phyloP scores from a whole-genome alignment of 2,329 filamentous ascomycete genomes.

The Alternaria burnsii region DNA sequence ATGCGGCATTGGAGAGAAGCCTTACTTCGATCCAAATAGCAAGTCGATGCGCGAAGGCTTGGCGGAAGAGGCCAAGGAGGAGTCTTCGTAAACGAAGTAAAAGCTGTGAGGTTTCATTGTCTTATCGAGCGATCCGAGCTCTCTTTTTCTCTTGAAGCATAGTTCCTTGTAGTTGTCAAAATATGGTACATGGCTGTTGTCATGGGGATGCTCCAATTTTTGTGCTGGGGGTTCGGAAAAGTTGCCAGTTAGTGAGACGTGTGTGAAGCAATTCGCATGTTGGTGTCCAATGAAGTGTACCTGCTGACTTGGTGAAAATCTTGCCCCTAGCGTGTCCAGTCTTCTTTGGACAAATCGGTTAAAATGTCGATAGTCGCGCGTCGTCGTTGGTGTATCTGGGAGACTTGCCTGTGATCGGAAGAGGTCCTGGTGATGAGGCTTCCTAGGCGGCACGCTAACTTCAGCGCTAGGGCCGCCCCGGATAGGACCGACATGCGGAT shows the following conservation, averaged over 20 bases:
- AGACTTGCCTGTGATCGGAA: background rate
- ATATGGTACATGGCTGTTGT: background rate
- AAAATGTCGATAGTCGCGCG: background rate
- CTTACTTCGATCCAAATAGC: conserved; percentile 63
- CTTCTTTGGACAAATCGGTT: background rate
- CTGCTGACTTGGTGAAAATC: background rate
- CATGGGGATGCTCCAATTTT: background rate
- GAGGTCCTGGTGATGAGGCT: background rate
- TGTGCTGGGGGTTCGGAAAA: background rate
- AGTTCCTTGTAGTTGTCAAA: background rate
- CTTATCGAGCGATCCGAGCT: background rate
- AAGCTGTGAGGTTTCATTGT: background rate
- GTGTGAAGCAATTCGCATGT: background rate
- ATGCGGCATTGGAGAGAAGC: conserved; percentile 64
- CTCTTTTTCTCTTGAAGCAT: background rate
- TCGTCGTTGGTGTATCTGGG: background rate
- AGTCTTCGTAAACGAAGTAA: background rate
- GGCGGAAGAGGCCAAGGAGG: conserved; percentile 11
- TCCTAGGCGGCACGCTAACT: background rate
- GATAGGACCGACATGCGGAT: background rate
- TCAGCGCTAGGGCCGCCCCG: background rate
- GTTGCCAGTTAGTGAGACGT: background rate
- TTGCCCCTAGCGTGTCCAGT: background rate
- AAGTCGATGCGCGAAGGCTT: conserved; percentile 56
- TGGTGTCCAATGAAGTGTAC: background rate